These are phyloP conservation scores for Aspergillus latus DNA, from an alignment of 2,329 filamentous ascomycete genomes.

Conservation along the genomic window DNA sequence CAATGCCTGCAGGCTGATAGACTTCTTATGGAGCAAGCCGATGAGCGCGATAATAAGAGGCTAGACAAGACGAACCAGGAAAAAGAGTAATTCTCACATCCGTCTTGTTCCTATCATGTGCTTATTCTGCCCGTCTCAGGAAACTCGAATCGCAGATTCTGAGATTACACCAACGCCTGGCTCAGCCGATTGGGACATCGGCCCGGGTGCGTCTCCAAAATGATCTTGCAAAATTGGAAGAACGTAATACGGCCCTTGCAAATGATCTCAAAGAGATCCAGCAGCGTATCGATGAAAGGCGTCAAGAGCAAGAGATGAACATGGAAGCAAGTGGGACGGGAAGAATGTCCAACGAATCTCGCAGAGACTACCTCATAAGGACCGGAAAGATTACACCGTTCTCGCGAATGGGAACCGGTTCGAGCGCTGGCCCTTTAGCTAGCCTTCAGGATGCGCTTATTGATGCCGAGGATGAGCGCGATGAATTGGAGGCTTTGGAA, in stretches of 20 bases:
- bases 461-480: conserved; percentile 73
- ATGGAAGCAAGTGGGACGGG: conserved; percentile 46
- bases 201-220: conserved; percentile 46
- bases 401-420: conserved; percentile 68
- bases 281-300: conserved; percentile 73
- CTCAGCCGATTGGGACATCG: conserved; percentile 55
- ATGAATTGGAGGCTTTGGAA: conserved; percentile 51
- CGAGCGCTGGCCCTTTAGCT: conserved; percentile 59
- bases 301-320: conserved; percentile 54
- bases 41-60: conserved; percentile 63
- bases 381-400: conserved; percentile 98
- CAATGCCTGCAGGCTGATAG: conserved; percentile 51
- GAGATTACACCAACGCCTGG: conserved; percentile 57
- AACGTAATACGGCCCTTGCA: conserved; percentile 63
- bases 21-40: conserved; percentile 60
- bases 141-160: conserved; percentile 67
- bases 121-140: conserved; percentile 28
- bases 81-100: conserved; percentile 39
- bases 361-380: conserved; percentile 85
- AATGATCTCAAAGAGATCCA: conserved; percentile 79
- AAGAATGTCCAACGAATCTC: conserved; percentile 74
- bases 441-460: conserved; percentile 74
- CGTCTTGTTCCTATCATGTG: not conserved
- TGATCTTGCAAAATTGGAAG: conserved; percentile 65
- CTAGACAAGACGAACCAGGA: conserved; percentile 57